Evolutionary conservation across 306 rosid genomes (phyloP), one percentile per base, ranked within the genome.

Genomic region (Ceratonia siliqua): DNA sequence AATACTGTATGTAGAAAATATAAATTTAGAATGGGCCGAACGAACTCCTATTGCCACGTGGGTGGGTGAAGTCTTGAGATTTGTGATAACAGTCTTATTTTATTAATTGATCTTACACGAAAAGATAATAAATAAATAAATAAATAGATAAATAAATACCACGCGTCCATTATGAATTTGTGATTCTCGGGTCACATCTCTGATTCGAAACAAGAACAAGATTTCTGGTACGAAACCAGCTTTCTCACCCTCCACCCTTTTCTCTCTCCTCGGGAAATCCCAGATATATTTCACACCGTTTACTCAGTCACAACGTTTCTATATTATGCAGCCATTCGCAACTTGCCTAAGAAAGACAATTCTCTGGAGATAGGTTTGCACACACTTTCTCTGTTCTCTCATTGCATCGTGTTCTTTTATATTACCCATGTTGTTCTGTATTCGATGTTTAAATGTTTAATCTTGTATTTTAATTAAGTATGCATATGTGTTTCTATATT

Each of bases 361-460:
- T 24, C 33, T 36, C 49, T 53, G 50, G 42, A 20, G 6, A 36
- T 50, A 70, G 89, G 83, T 83, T 76, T 56, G 68, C 17, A 58
- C 21, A 48, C 18, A 50, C 14, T 24, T 17, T 49, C 28, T 12
- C 2, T 56, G 41, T 41, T 53, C 3, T 68, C 7, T 32, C 24
- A 25, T 35, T 36, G 22, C 7, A 36, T 28, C 5, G 8, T 36
- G 52, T 28, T 52, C 1, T 76, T 13, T 3, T 14, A 9, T 18
- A 5, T 38, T 62, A 18, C 10, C 33, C 54, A 2, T 22, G 4
- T 33, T 36, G 11, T 54, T 52, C 2, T 20, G 15, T 38, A 21
- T 1, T 74, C 33, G n/a, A 52, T 13, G 4, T 22, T 54, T 39
- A 24, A 22, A 52, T 13, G 4, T 22, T 54, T 39, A 24, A 12